These are phyloP conservation scores for Ascochyta clinopodiicola DNA, from an alignment of 2,329 filamentous ascomycete genomes.

Conservation along the genomic window DNA sequence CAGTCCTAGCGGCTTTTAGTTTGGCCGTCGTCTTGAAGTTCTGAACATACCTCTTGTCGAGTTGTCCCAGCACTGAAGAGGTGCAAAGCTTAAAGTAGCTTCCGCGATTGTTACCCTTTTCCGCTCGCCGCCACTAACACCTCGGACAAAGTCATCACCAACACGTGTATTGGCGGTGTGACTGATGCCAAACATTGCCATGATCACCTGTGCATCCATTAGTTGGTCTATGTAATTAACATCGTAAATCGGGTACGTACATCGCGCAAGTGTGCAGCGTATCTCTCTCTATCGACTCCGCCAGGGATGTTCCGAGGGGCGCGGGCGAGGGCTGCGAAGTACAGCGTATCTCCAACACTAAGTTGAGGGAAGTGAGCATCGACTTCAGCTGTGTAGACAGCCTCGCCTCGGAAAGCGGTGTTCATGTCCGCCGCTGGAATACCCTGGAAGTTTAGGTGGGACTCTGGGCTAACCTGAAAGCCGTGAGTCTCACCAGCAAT, in stretches of 20 bases:
- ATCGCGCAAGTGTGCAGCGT: slow-evolving; percentile 68
- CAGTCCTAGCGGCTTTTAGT: slow-evolving; percentile 24
- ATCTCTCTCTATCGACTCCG: slow-evolving; percentile 61
- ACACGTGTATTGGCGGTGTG: slow-evolving; percentile 74
- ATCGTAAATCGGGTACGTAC: slow-evolving; percentile 2
- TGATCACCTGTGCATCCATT: slow-evolving; percentile 58
- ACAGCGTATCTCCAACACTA: slow-evolving; percentile 76
- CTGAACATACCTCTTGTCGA: slow-evolving; percentile 20
- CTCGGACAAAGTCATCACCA: slow-evolving; percentile 75
- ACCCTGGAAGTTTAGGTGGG: slow-evolving; percentile 82
- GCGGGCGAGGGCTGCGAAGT: slow-evolving; percentile 69
- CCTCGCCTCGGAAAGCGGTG: slow-evolving; percentile 76
- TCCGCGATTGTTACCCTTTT: slow-evolving; percentile 35
- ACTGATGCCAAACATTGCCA: slow-evolving; percentile 76
- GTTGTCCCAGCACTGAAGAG: slow-evolving; percentile 56
- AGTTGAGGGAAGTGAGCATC: slow-evolving; percentile 80
- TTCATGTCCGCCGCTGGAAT: slow-evolving; percentile 75
- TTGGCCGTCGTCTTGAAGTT: slow-evolving; percentile 1
- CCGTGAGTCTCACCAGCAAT: slow-evolving; percentile 83
- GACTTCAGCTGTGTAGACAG: slow-evolving; percentile 83
- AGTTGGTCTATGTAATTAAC: background rate
- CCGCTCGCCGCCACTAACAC: slow-evolving; percentile 74
- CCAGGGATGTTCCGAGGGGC: slow-evolving; percentile 66
- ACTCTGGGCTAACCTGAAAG: slow-evolving; percentile 71
- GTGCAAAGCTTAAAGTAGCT: slow-evolving; percentile 24